A percentile compares a stretch with the other conserved stretches of the same genome.
These are phyloP conservation scores for Neurospora sp. DNA, from an alignment of 2,329 filamentous ascomycete species.

Conservation along the genomic window DNA sequence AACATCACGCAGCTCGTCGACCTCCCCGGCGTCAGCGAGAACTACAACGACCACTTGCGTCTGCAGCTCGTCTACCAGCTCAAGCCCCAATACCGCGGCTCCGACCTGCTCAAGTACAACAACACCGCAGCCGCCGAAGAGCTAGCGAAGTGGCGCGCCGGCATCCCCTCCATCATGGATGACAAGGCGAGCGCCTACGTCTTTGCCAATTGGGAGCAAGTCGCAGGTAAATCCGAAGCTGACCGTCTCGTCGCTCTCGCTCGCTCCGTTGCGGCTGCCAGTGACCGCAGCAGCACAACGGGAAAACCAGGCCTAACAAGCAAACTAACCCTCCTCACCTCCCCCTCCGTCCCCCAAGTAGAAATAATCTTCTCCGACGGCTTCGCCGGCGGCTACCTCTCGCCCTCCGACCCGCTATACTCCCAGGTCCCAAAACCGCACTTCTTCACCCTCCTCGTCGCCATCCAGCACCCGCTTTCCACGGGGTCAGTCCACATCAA, in stretches of 20 bases:
- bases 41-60: too few relatives aligned
- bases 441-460: constrained; percentile 14
- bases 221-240: constrained; percentile 18
- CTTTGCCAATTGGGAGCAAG: constrained; percentile 31
- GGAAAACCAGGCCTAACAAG: constrained; percentile 18
- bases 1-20: constrained; percentile 1
- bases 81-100: too few relatives aligned
- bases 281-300: constrained; percentile 10
- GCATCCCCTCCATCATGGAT: too few relatives aligned
- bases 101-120: too few relatives aligned
- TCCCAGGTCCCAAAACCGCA: constrained; percentile 10
- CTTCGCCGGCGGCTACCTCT: constrained; percentile 15
- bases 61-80: too few relatives aligned
- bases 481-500: constrained; percentile 25
- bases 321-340: constrained; percentile 29
- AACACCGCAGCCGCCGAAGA: too few relatives aligned
- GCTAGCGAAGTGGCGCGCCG: too few relatives aligned
- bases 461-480: constrained; percentile 23
- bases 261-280: constrained; percentile 17
- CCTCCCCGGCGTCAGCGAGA: too few relatives aligned
- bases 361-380: constrained; percentile 34
- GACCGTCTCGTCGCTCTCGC: constrained; percentile 23
- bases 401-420: constrained; percentile 19
- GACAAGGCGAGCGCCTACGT: constrained; percentile 17
- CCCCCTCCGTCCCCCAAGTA: constrained; percentile 26